Percentiles rank a stretch among this genome's conserved stretches.
Conservation (phyloP, 495 filamentous ascomycete species). For the Polyplosphaeria fusca region DNA sequence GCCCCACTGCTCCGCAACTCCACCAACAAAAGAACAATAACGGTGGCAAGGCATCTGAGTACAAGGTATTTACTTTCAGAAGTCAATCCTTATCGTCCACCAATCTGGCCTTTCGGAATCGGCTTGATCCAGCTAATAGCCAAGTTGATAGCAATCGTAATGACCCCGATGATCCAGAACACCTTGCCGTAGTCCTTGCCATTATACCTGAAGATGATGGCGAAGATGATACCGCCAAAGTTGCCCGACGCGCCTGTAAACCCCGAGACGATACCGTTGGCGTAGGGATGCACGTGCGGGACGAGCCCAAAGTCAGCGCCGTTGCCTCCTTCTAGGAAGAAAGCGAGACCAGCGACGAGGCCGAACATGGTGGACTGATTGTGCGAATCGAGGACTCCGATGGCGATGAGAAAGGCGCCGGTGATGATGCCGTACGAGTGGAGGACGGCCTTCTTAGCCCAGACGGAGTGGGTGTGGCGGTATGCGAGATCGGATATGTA, state of each 20-base stretch:
- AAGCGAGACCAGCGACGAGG: constrained; percentile 36
- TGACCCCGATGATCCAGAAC: constrained; percentile 42
- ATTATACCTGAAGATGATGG: constrained; percentile 41
- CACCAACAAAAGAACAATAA: background rate
- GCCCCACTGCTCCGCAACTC: too few relatives aligned
- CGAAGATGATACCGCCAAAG: constrained; percentile 42
- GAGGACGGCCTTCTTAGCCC: constrained; percentile 41
- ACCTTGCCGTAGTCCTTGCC: constrained; percentile 35
- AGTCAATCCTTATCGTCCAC: constrained; percentile 31
- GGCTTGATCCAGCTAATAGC: constrained; percentile 41
- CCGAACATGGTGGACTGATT: constrained; percentile 36
- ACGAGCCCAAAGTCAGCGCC: constrained; percentile 41
- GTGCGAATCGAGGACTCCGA: constrained; percentile 34
- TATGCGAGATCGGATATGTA: constrained; percentile 38
- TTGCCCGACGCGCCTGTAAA: constrained; percentile 43
- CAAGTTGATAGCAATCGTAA: constrained; percentile 38
- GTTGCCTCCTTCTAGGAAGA: constrained; percentile 44
- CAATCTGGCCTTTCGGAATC: constrained; percentile 42
- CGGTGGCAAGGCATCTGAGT: too few relatives aligned
- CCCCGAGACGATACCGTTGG: constrained; percentile 42
- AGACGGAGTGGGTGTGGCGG: constrained; percentile 33
- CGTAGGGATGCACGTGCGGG: constrained; percentile 41
- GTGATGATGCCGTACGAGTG: constrained; percentile 39
- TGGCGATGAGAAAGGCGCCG: constrained; percentile 39
- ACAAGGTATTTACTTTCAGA: too few relatives aligned